A percentile compares a stretch with the other conserved stretches of the same genome.
These are phyloP conservation scores for Tothia fuscella DNA, from an alignment of 2,329 filamentous ascomycete genomes.

Conservation along the genomic window DNA sequence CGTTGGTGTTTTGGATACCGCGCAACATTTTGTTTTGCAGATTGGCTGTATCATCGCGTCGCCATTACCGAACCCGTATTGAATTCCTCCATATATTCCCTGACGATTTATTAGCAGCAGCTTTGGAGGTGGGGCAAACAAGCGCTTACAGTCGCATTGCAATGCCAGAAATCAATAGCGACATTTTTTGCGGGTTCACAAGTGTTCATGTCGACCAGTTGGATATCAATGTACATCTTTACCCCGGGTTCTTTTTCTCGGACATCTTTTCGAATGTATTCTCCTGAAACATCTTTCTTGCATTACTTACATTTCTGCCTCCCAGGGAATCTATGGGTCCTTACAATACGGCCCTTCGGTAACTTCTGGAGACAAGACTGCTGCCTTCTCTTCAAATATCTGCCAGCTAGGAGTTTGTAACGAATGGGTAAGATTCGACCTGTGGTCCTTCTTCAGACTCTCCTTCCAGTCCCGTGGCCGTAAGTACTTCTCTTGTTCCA, in stretches of 20 bases:
- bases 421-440: constrained; percentile 21
- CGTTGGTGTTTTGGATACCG: constrained; percentile 32
- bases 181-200: constrained; percentile 39
- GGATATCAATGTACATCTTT: constrained; percentile 38
- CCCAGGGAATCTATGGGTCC: background rate
- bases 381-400: constrained; percentile 22
- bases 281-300: constrained; percentile 35
- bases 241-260: constrained; percentile 37
- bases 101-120: constrained; percentile 28
- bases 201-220: constrained; percentile 42
- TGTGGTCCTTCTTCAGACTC: constrained; percentile 17
- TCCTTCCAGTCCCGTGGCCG: constrained; percentile 12
- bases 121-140: background rate
- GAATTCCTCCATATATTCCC: constrained; percentile 15
- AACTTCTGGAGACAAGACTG: constrained; percentile 22
- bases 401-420: constrained; percentile 15
- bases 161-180: constrained; percentile 44
- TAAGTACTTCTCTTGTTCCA: constrained; percentile 12
- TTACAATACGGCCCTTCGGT: constrained; percentile 17
- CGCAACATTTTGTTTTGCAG: constrained; percentile 27
- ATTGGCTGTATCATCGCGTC: constrained; percentile 23
- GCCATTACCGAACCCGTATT: constrained; percentile 32
- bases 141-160: constrained; percentile 25
- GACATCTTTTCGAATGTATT: constrained; percentile 38
- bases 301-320: too few species aligned